Evolutionary conservation across 192 early-diverging fungal species (phyloP).

Genomic region (Umbelopsis isabellina): DNA sequence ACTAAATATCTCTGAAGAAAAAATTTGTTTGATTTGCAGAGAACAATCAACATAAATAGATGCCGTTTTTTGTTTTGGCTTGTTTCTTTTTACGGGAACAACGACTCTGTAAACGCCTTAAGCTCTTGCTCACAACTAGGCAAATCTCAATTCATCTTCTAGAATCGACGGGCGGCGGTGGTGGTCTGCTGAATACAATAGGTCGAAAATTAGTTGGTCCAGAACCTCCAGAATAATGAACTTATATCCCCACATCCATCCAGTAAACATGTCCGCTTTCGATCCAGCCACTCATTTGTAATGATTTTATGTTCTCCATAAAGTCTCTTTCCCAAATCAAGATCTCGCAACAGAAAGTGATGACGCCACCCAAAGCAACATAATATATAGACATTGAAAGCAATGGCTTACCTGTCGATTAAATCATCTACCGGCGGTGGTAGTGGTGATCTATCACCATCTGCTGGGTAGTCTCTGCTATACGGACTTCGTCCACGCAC

Average conservation of each 20-base stretch:
- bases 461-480: conserved; percentile 7
- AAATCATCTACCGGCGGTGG: conserved; percentile 1
- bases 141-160: not conserved
- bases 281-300: not conserved
- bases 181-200: conserved; percentile 19
- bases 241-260: not conserved
- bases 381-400: not conserved
- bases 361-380: not conserved
- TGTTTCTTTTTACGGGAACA: not conserved
- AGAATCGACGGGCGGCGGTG: not conserved
- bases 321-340: not conserved
- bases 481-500: conserved; percentile 37
- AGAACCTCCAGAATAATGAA: not conserved
- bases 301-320: not conserved
- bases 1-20: not conserved
- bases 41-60: conserved; percentile 2
- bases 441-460: conserved; percentile 8
- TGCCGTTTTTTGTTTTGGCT: not conserved
- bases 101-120: not conserved
- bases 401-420: not conserved
- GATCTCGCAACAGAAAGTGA: not conserved
- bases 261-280: not conserved
- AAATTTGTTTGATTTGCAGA: not conserved
- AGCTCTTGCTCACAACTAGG: not conserved
- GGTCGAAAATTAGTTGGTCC: conserved; percentile 14